A percentile compares a stretch with the other conserved stretches of the same genome.
These are phyloP conservation scores for Diaporthe sp. DNA, from an alignment of 2,329 filamentous ascomycete genomes.

Conservation along the genomic window DNA sequence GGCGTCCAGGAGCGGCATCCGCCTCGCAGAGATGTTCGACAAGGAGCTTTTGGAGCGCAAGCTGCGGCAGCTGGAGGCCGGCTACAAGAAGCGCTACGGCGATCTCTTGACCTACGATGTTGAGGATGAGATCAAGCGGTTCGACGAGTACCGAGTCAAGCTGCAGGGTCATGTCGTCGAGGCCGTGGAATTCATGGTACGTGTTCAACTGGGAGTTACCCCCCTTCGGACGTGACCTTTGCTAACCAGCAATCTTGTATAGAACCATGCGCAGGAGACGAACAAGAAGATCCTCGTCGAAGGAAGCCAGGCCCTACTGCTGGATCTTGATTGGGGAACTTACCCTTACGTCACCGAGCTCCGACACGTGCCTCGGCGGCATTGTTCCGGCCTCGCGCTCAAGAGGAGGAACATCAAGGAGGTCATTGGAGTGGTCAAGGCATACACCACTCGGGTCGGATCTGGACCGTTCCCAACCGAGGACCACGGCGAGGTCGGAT, in stretches of 20 bases:
- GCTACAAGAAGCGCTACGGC: constrained; percentile 79
- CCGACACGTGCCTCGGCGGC: constrained; percentile 70
- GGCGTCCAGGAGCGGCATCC: constrained; percentile 68
- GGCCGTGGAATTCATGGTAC: constrained; percentile 73
- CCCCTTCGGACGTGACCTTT: not conserved
- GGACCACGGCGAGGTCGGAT: constrained; percentile 55
- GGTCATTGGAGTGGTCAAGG: constrained; percentile 75
- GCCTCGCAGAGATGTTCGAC: constrained; percentile 77
- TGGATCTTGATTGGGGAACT: constrained; percentile 72
- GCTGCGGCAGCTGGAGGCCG: constrained; percentile 71
- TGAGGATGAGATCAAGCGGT: constrained; percentile 76
- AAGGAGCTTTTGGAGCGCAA: constrained; percentile 76
- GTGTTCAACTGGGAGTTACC: constrained; percentile 54
- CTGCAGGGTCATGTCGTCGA: constrained; percentile 76
- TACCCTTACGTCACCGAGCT: constrained; percentile 72
- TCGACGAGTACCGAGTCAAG: constrained; percentile 70
- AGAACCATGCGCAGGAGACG: constrained; percentile 59
- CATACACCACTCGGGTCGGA: constrained; percentile 51
- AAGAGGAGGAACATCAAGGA: constrained; percentile 68
- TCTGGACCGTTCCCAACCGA: constrained; percentile 75
- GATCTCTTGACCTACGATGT: constrained; percentile 75
- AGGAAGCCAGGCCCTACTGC: constrained; percentile 73
- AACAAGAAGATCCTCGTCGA: constrained; percentile 72
- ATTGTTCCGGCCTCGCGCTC: constrained; percentile 71
- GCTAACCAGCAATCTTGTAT: not conserved